phyloP scores from a whole-genome alignment of 2,329 filamentous ascomycete species.

The Claviceps arundinis region DNA sequence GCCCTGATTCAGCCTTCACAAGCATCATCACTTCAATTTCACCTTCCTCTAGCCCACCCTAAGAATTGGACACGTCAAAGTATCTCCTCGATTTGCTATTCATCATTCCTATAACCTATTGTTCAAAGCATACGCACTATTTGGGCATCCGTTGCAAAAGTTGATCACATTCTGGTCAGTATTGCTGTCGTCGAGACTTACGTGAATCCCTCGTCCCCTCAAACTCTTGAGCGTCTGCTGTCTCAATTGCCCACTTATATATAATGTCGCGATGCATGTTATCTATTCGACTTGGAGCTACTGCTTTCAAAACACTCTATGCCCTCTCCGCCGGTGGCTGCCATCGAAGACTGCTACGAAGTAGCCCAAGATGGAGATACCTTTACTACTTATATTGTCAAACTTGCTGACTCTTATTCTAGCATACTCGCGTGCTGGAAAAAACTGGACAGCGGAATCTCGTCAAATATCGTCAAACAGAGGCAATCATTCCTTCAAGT shows the following conservation, averaged over 20 bases:
- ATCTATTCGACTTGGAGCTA: neutral
- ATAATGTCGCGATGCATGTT: neutral
- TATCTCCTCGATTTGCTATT: neutral
- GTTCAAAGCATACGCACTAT: neutral
- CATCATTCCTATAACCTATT: neutral
- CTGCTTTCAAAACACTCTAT: too few species aligned
- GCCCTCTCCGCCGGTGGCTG: neutral
- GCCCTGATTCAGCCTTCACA: neutral
- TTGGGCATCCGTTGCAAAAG: neutral
- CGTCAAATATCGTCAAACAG: neutral
- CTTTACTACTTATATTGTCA: slow-evolving; percentile 3
- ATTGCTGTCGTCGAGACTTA: neutral
- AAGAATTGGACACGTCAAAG: neutral
- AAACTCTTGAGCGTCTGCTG: neutral
- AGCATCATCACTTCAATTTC: neutral
- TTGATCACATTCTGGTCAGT: neutral
- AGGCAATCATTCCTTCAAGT: neutral
- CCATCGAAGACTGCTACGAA: neutral
- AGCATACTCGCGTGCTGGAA: slow-evolving; percentile 1
- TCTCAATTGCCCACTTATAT: neutral
- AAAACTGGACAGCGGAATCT: slow-evolving; percentile 1
- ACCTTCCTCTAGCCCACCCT: neutral
- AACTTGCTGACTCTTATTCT: slow-evolving; percentile 8
- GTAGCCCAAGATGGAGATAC: slow-evolving; percentile 5
- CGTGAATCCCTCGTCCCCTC: neutral